Evolutionary conservation across 306 rosid genomes (phyloP).

Genomic region (Arachis hypogaea): DNA sequence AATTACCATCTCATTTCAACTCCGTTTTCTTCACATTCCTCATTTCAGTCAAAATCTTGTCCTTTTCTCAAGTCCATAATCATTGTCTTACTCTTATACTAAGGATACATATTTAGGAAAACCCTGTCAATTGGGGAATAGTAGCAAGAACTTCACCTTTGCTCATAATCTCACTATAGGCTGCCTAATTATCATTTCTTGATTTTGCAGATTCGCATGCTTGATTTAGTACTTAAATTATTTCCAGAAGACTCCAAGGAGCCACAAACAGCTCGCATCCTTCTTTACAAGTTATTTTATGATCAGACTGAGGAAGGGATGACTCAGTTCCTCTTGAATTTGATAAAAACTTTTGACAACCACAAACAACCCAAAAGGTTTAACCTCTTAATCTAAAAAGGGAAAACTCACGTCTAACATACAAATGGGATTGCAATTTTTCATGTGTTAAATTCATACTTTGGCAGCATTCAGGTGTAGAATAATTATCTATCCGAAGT

Average conservation of each 20-base stretch:
- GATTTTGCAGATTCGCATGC: slow-evolving; percentile 76
- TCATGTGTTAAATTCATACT: background rate
- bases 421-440: background rate
- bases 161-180: slow-evolving; percentile 29
- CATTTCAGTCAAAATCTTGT: background rate
- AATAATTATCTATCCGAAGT: slow-evolving; percentile 18
- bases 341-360: slow-evolving; percentile 74
- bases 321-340: slow-evolving; percentile 80
- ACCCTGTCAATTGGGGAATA: background rate
- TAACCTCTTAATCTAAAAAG: slow-evolving; percentile 33
- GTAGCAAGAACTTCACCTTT: slow-evolving; percentile 17
- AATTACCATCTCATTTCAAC: slow-evolving; percentile 16
- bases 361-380: slow-evolving; percentile 93
- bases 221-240: slow-evolving; percentile 79
- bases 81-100: background rate
- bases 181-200: slow-evolving; percentile 45
- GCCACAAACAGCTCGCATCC: slow-evolving; percentile 89
- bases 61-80: background rate
- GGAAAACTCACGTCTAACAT: slow-evolving; percentile 7
- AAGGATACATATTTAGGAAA: background rate
- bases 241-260: slow-evolving; percentile 81
- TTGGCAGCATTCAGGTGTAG: slow-evolving; percentile 3
- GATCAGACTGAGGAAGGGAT: slow-evolving; percentile 97
- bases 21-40: slow-evolving; percentile 19
- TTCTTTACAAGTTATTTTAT: slow-evolving; percentile 91